phyloP scores from a whole-genome alignment of 768 basidiomycete species.

The Hericium rajendrae region DNA sequence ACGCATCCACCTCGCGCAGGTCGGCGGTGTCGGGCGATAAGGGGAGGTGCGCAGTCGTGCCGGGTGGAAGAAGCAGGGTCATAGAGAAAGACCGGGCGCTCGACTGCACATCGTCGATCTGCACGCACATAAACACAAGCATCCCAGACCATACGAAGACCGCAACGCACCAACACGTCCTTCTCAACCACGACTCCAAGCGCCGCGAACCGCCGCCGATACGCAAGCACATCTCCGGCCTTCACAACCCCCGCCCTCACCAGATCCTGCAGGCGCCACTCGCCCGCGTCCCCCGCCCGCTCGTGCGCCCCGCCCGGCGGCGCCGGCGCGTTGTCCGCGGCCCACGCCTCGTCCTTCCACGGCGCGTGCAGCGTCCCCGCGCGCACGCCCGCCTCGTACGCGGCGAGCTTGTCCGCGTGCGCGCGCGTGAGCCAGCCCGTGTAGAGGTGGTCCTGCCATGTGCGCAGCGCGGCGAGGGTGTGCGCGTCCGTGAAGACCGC shows the following conservation, averaged over 20 bases:
- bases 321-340: constrained; percentile 12
- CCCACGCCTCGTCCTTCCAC: constrained; percentile 61
- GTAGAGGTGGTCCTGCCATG: constrained; percentile 53
- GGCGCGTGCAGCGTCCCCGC: constrained; percentile 40
- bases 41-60: constrained; percentile 12
- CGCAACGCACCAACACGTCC: constrained; percentile 38
- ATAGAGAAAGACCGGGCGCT: constrained; percentile 25
- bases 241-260: constrained; percentile 35
- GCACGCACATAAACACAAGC: neutral
- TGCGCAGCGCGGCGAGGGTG: constrained; percentile 43
- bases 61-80: constrained; percentile 30
- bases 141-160: neutral
- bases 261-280: constrained; percentile 36
- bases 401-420: constrained; percentile 31
- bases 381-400: constrained; percentile 34
- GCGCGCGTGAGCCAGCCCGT: constrained; percentile 39
- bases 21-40: constrained; percentile 17
- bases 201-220: constrained; percentile 37
- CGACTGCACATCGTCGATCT: constrained; percentile 40
- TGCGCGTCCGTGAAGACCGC: constrained; percentile 41
- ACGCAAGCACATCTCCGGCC: constrained; percentile 46
- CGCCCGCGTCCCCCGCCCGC: constrained; percentile 12
- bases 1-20: constrained; percentile 27
- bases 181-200: constrained; percentile 38
- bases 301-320: too few relatives aligned